A percentile compares a stretch with the other conserved stretches of the same genome.
These are phyloP conservation scores for Phellopilus nigrolimitatus DNA, from an alignment of 1,284 basidiomycete species.

Conservation along the genomic window DNA sequence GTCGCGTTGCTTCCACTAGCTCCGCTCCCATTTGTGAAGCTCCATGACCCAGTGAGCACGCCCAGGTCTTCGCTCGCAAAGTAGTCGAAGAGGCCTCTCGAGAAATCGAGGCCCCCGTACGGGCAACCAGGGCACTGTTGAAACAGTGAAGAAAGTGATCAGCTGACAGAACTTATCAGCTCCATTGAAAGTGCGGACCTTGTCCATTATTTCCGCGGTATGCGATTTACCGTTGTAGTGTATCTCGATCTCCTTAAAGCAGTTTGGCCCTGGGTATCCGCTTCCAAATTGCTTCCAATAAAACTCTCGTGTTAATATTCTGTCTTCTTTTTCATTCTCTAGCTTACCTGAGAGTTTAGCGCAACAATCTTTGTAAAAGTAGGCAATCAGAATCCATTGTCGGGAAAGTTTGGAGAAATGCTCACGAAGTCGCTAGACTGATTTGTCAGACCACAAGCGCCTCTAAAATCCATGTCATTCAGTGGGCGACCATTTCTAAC, in stretches of 20 bases:
- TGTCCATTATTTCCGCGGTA: constrained; percentile 60
- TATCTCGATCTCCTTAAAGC: constrained; percentile 58
- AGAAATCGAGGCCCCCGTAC: constrained; percentile 73
- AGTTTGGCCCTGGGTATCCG: constrained; percentile 44
- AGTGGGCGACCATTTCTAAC: not conserved
- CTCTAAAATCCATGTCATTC: constrained; percentile 24
- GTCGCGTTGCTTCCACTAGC: constrained; percentile 24
- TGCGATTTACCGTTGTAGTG: constrained; percentile 57
- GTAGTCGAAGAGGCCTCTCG: constrained; percentile 62
- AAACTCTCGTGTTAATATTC: constrained; percentile 10
- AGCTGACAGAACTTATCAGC: constrained; percentile 2
- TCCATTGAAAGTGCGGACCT: constrained; percentile 37
- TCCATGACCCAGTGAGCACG: constrained; percentile 55
- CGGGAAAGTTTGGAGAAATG: constrained; percentile 7
- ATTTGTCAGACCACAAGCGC: constrained; percentile 34
- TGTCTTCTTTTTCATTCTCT: constrained; percentile 23
- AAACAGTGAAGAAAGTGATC: constrained; percentile 5
- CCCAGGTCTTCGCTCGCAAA: constrained; percentile 47
- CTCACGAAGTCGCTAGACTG: constrained; percentile 31
- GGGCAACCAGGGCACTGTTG: constrained; percentile 66
- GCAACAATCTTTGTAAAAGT: constrained; percentile 38
- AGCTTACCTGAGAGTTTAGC: constrained; percentile 34
- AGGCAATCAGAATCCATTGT: not conserved
- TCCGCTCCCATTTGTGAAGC: constrained; percentile 31
- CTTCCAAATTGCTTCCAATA: constrained; percentile 36